These are phyloP conservation scores for Phaseolus coccineus DNA, from an alignment of 331 rosid species.

Conservation along the genomic window DNA sequence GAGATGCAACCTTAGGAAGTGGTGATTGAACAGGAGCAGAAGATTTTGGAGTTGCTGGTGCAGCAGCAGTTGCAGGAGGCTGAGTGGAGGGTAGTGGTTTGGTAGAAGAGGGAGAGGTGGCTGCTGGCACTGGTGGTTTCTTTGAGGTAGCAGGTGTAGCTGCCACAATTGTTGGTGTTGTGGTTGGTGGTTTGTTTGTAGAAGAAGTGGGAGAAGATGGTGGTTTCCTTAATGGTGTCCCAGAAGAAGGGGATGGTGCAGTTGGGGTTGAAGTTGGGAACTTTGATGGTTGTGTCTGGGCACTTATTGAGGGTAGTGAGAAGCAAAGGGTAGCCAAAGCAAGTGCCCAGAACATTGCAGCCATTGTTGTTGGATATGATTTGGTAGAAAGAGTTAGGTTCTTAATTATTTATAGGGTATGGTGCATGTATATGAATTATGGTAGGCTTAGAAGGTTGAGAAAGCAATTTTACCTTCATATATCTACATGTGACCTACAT, in stretches of 20 bases:
- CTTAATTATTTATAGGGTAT: constrained; percentile 42
- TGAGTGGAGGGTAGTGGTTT: not conserved
- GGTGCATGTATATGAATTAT: constrained; percentile 38
- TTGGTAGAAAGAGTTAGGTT: constrained; percentile 28
- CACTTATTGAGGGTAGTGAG: constrained; percentile 51
- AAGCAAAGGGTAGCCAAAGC: constrained; percentile 53
- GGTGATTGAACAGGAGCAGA: constrained; percentile 46
- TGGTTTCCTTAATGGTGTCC: not conserved
- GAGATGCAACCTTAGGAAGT: constrained; percentile 18
- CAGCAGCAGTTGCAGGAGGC: not conserved
- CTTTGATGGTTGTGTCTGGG: constrained; percentile 53
- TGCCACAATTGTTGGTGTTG: constrained; percentile 33
- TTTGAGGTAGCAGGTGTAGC: constrained; percentile 13
- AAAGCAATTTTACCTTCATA: constrained; percentile 49
- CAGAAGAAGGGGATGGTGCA: constrained; percentile 27
- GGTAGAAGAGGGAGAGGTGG: constrained; percentile 7
- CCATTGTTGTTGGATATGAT: constrained; percentile 58
- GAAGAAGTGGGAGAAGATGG: constrained; percentile 50
- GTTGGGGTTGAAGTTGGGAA: constrained; percentile 26
- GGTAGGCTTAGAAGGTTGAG: not conserved
- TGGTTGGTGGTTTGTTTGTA: constrained; percentile 46
- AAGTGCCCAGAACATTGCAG: constrained; percentile 53
- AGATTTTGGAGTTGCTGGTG: constrained; percentile 14
- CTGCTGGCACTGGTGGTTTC: constrained; percentile 7
- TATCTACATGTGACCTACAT: constrained; percentile 48